Percentiles rank a stretch among this genome's conserved stretches.
phyloP scores from a whole-genome alignment of 2,329 filamentous ascomycete genomes.

The Boeremia lycopersici region DNA sequence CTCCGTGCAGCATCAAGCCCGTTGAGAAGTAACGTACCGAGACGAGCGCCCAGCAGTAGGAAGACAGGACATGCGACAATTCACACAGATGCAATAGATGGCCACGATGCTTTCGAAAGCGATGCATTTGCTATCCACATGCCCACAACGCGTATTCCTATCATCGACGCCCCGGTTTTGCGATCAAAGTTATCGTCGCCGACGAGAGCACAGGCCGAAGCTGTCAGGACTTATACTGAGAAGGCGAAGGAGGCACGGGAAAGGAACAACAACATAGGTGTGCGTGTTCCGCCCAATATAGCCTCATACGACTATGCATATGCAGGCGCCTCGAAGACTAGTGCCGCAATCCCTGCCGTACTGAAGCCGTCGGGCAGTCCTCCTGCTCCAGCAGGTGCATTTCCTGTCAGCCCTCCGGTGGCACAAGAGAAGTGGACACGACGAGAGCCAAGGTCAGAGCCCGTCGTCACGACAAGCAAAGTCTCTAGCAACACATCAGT shows the following conservation, averaged over 20 bases:
- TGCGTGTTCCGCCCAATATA: conserved; percentile 32
- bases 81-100: conserved; percentile 32
- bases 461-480: background rate
- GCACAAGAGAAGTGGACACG: conserved; percentile 24
- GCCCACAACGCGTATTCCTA: conserved; percentile 41
- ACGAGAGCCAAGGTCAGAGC: background rate
- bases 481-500: conserved; percentile 14
- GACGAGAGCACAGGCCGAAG: conserved; percentile 31
- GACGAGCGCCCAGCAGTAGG: conserved; percentile 28
- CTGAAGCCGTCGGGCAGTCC: conserved; percentile 17
- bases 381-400: conserved; percentile 31
- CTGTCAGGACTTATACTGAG: conserved; percentile 36
- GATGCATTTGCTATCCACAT: conserved; percentile 43
- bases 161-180: conserved; percentile 28
- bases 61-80: conserved; percentile 37
- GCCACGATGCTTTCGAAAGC: conserved; percentile 39
- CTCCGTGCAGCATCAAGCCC: conserved; percentile 6
- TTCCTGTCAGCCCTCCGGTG: conserved; percentile 33
- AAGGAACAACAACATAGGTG: conserved; percentile 30
- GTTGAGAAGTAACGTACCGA: conserved; percentile 4
- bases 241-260: conserved; percentile 35
- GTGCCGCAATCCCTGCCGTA: conserved; percentile 6
- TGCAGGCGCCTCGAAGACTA: conserved; percentile 1
- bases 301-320: conserved; percentile 38
- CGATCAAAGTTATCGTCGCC: conserved; percentile 21